phyloP scores from a whole-genome alignment of 148 eudicot species.

The Silene conica region DNA sequence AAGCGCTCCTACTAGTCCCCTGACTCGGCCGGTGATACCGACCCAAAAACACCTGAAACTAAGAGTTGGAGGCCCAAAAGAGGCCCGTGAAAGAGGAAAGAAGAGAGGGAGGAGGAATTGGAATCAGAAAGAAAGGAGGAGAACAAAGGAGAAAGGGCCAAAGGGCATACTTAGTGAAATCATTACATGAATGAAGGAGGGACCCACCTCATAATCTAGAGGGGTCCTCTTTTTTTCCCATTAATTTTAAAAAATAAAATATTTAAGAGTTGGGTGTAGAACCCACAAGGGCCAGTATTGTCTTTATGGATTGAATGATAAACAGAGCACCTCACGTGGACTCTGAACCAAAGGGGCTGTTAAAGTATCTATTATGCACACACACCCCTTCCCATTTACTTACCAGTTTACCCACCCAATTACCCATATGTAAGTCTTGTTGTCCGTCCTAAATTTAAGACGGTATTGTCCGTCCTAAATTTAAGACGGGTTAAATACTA shows the following conservation, averaged over 20 bases:
- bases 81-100: slow-evolving; percentile 18
- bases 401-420: not conserved
- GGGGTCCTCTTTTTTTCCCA: not conserved
- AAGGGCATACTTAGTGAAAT: slow-evolving; percentile 24
- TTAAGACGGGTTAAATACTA: too few species aligned
- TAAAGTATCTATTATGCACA: slow-evolving; percentile 7
- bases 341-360: slow-evolving; percentile 58
- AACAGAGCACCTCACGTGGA: slow-evolving; percentile 78
- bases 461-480: too few species aligned
- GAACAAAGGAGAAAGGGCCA: slow-evolving; percentile 31
- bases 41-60: slow-evolving; percentile 18
- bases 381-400: not conserved
- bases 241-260: too few species aligned
- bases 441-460: too few species aligned
- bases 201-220: slow-evolving; percentile 6
- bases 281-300: slow-evolving; percentile 36
- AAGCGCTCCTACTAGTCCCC: too few species aligned
- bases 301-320: slow-evolving; percentile 60
- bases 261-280: slow-evolving; percentile 11
- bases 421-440: too few species aligned
- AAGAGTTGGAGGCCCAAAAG: slow-evolving; percentile 22
- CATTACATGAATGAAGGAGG: slow-evolving; percentile 27
- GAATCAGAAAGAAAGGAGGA: slow-evolving; percentile 20
- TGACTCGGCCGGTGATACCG: not conserved
- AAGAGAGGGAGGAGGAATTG: not conserved